phyloP scores from a whole-genome alignment of 371 early-diverging fungal species.

The Mortierella sp. region DNA sequence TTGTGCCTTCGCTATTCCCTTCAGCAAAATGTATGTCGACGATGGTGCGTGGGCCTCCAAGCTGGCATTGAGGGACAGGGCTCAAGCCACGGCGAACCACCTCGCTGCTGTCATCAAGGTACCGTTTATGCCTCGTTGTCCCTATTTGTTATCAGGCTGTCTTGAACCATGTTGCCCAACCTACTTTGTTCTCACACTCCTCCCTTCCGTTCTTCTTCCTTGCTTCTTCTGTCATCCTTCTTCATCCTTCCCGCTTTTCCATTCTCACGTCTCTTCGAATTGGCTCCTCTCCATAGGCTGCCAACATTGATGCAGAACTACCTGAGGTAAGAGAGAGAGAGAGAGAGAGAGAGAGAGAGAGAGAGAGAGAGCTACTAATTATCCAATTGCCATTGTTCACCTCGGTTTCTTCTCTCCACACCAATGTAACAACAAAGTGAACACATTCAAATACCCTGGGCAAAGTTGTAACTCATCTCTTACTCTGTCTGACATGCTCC shows the following conservation, averaged over 20 bases:
- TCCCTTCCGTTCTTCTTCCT: neutral
- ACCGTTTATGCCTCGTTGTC: neutral
- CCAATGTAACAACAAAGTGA: neutral
- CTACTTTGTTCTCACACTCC: neutral
- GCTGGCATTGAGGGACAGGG: constrained; percentile 44
- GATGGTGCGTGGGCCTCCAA: constrained; percentile 55
- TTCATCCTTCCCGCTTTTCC: neutral
- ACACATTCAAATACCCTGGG: neutral
- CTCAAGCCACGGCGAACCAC: constrained; percentile 38
- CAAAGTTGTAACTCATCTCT: neutral
- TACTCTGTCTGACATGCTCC: neutral
- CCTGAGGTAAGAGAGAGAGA: constrained; percentile 26
- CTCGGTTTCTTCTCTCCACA: neutral
- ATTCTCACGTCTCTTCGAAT: neutral
- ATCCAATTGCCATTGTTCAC: neutral
- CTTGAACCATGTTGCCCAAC: neutral
- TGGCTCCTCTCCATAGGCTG: constrained; percentile 22
- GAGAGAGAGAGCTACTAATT: neutral
- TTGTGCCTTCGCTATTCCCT: neutral
- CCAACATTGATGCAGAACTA: constrained; percentile 28
- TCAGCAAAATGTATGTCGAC: constrained; percentile 36
- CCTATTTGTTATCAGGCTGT: neutral
- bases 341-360: too few relatives aligned
- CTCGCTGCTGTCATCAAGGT: constrained; percentile 50
- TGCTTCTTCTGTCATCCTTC: neutral